A percentile compares a stretch with the other conserved stretches of the same genome.
Evolutionary conservation across 768 basidiomycete species (phyloP).

Genomic region (Cystofilobasidium bisporidii): DNA sequence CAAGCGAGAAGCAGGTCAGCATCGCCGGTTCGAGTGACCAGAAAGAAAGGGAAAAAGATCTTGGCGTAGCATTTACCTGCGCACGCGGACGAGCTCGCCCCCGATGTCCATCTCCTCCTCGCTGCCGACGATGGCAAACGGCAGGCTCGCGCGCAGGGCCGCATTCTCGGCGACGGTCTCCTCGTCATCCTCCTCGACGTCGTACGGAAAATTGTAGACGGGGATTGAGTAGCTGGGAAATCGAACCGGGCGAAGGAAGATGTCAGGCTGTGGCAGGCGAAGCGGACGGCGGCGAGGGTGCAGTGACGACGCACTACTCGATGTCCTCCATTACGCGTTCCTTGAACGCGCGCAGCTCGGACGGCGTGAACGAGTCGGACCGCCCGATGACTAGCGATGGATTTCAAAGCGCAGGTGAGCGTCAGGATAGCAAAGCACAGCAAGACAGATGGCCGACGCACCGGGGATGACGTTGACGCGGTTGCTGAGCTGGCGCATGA

Average conservation of each 20-base stretch:
- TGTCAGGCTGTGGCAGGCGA: too few relatives aligned
- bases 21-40: too few relatives aligned
- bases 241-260: not conserved
- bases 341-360: slow-evolving; percentile 89
- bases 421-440: too few relatives aligned
- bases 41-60: too few relatives aligned
- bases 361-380: slow-evolving; percentile 87
- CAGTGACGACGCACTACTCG: slow-evolving; percentile 49
- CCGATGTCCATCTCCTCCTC: slow-evolving; percentile 93
- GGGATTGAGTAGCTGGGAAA: slow-evolving; percentile 66
- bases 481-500: slow-evolving; percentile 95
- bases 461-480: slow-evolving; percentile 97
- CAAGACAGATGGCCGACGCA: not conserved
- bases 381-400: slow-evolving; percentile 52
- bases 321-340: slow-evolving; percentile 95
- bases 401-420: too few relatives aligned
- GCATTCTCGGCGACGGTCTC: slow-evolving; percentile 97
- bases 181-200: slow-evolving; percentile 56
- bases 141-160: slow-evolving; percentile 84
- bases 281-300: too few relatives aligned
- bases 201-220: slow-evolving; percentile 75
- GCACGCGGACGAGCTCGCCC: slow-evolving; percentile 79
- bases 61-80: too few relatives aligned
- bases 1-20: too few relatives aligned
- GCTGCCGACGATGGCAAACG: slow-evolving; percentile 93